Evolutionary conservation across 2,329 filamentous ascomycete species (phyloP), one percentile per base, ranked within the genome.

Genomic region (Fusarium pilosicola): DNA sequence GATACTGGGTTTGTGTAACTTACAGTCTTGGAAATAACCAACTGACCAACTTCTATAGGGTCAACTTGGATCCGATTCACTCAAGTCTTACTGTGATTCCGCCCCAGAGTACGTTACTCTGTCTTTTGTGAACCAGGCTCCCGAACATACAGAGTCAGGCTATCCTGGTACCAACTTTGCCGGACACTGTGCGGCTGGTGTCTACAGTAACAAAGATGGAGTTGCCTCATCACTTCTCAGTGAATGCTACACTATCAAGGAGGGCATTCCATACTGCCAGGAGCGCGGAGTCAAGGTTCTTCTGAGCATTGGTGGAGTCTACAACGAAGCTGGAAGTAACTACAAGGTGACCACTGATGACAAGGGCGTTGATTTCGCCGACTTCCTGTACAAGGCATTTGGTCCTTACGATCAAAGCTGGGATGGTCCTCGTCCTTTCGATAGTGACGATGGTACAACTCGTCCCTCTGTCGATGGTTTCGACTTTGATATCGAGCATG

Each of bases 261-360:
- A 78, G 38, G 83, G 85, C 61, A 84, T 85, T 60, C 74, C 80
- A 32, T 81, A 82, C 74, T 86, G 85, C 78, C 82, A 85, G 75
- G 52, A 71, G 30, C 79, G 78, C 56, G 83, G 83, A 63, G 82
- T 85, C 70, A 86, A 86, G 79, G 76, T 86, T 42, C 75, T 86
- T 41, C 76, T 86, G 24, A 82, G 82, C 73, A 82, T 86, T 36
- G 84, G 84, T 13, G 84, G 84, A 30, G 77, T 73, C 4, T 80
- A 75, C 45, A 71, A 76, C 26, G 54, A 63, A 10, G 49, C 45
- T 4, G 61, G 54, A 39, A 79, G 77, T 71, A 79, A 84, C 75
- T 85, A 84, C 65, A 64, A 73, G 8, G 79, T 85, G 24, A 70
- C 77, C 9, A 78, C 69, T 24, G 68, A 77, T 7, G 55, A 73